Base-by-base conservation (phyloP, 331 rosid species). In the Rhamnella rubrinervis region DNA sequence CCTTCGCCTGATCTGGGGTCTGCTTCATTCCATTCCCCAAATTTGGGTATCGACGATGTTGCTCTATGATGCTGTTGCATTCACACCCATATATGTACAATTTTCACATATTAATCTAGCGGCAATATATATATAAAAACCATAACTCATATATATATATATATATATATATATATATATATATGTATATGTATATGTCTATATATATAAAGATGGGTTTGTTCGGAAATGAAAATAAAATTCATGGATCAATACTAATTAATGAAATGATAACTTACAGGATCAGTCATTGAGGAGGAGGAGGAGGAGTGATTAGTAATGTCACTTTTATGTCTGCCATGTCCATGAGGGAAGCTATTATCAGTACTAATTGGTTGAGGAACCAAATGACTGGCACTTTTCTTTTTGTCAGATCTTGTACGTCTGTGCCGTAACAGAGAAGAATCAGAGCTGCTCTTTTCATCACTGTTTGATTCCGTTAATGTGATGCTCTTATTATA, bases 1-100 rank as follows among this genome's bases (percentile, higher is more conserved):
- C 81, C 87, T 55, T 89, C 98, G 60, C 96, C 95, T 35, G 92
- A 81, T 41, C 50, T 67, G 2, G 89, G 89, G 66, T 89, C 86
- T 4, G 44, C 31, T 28, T 72, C 90, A 79, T 91, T 89, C 97
- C 95, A 88, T 39, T 53, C 72, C 46, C 95, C 92, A 47, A 91
- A 91, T 83, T 91, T 81, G 6, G 95, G 95, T 62, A 84, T 65
- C 40, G 84, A 65, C 6, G 81, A 38, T 44, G 49, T 44, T 50
- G 65, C 69, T 63, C 70, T 58, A 8, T 78, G 76, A n/a, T 67
- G 82, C 87, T 82, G 79, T 66, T 47, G 13, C 63, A 7, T 31
- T 31, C 35, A 31, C 35, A 31, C 35, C 35, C 35, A 31, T 31
- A 31, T 31, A 31, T 3, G 5, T 31, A 31, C 0, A 31, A 31